A percentile compares a stretch with the other conserved stretches of the same genome.
phyloP scores from a whole-genome alignment of 1,139 yeast genomes.

The Saccharomyces pastorianus region DNA sequence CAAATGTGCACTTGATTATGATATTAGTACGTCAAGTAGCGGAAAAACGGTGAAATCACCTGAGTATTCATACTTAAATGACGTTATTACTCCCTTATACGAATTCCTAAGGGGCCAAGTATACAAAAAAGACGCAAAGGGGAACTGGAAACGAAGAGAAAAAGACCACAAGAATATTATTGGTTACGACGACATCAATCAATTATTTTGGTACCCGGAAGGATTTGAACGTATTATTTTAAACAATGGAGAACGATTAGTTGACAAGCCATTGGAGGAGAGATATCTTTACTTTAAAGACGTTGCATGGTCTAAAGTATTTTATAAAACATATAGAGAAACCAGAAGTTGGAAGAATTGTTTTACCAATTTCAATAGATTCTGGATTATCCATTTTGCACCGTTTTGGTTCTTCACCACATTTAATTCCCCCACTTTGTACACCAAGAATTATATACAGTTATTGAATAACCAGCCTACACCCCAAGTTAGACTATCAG shows the following conservation, averaged over 20 bases:
- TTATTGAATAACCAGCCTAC: conserved; percentile 57
- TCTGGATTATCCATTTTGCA: conserved; percentile 74
- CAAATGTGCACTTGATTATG: conserved; percentile 68
- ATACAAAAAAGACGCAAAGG: conserved; percentile 31
- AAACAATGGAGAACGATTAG: conserved; percentile 37
- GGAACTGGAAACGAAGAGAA: conserved; percentile 42
- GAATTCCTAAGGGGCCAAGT: conserved; percentile 51
- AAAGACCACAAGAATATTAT: conserved; percentile 63
- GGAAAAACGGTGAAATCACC: conserved; percentile 8
- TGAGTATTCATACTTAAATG: conserved; percentile 48
- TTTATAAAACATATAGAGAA: conserved; percentile 68
- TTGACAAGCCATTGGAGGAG: conserved; percentile 38
- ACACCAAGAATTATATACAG: conserved; percentile 55
- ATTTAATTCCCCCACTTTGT: conserved; percentile 69
- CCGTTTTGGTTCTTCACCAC: conserved; percentile 78
- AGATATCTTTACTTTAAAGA: conserved; percentile 43
- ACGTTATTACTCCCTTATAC: conserved; percentile 70
- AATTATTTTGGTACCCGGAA: conserved; percentile 69
- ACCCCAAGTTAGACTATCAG: conserved; percentile 50
- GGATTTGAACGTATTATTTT: conserved; percentile 48
- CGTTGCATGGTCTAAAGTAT: conserved; percentile 55
- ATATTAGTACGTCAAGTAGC: conserved; percentile 18
- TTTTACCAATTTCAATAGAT: conserved; percentile 66
- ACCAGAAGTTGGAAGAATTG: conserved; percentile 72
- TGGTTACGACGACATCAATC: conserved; percentile 85